These are phyloP conservation scores for Moricandia moricandioides DNA, from an alignment of 345 rosid genomes.

Conservation along the genomic window DNA sequence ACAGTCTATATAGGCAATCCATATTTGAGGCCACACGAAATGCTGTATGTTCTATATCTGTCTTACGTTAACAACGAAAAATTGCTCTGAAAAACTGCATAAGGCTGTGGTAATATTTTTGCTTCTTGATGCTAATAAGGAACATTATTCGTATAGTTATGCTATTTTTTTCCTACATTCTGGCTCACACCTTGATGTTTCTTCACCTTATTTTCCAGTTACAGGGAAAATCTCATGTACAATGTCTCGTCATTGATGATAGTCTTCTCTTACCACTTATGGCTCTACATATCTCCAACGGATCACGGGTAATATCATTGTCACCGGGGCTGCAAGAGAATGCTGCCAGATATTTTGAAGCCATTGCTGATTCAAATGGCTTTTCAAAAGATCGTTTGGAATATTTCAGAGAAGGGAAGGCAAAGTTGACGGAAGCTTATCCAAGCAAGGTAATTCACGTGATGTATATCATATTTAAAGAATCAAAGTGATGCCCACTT, in stretches of 20 bases:
- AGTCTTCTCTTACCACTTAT: constrained; percentile 64
- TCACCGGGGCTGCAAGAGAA: constrained; percentile 71
- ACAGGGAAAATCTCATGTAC: constrained; percentile 51
- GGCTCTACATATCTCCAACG: constrained; percentile 51
- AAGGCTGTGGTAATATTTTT: not conserved
- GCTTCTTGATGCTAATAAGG: constrained; percentile 1
- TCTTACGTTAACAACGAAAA: not conserved
- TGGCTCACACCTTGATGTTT: constrained; percentile 4
- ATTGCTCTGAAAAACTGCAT: not conserved
- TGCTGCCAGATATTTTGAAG: constrained; percentile 58
- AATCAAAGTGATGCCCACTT: not conserved
- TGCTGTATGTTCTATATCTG: constrained; percentile 55
- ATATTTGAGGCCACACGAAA: constrained; percentile 52
- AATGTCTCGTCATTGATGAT: constrained; percentile 79
- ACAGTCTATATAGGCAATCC: constrained; percentile 60
- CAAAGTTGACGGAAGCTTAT: constrained; percentile 43
- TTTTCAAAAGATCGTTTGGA: constrained; percentile 53
- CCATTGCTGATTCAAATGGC: constrained; percentile 61
- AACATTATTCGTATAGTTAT: not conserved
- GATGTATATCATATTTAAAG: not conserved
- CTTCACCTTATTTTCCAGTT: constrained; percentile 50
- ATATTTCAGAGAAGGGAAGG: constrained; percentile 47
- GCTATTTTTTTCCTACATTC: not conserved
- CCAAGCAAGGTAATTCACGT: constrained; percentile 48
- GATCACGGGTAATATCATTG: constrained; percentile 53